phyloP scores from a whole-genome alignment of 768 basidiomycete genomes.

The Rhodotorula sphaerocarpa region DNA sequence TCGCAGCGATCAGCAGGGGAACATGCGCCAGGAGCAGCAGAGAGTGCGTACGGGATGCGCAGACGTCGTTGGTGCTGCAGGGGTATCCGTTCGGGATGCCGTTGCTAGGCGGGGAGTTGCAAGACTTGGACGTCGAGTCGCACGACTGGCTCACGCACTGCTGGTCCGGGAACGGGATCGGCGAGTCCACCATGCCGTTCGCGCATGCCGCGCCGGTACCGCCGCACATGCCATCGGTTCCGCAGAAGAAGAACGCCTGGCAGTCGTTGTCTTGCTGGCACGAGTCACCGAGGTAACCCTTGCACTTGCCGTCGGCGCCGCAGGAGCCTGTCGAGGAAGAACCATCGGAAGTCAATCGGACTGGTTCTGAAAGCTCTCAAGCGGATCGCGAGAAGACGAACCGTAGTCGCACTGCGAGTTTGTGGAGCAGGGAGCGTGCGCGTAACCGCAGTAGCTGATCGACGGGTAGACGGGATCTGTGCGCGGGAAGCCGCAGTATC shows the following conservation, averaged over 20 bases:
- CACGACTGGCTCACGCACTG: constrained; percentile 34
- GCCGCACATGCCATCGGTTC: constrained; percentile 31
- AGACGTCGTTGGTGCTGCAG: constrained; percentile 29
- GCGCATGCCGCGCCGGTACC: constrained; percentile 28
- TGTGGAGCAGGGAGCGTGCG: constrained; percentile 23
- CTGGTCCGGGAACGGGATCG: constrained; percentile 30
- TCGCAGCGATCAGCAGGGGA: neutral
- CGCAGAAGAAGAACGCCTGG: constrained; percentile 38
- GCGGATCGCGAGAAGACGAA: neutral
- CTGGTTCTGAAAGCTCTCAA: neutral
- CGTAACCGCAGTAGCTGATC: constrained; percentile 36
- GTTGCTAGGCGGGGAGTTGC: constrained; percentile 13
- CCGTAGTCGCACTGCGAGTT: constrained; percentile 36
- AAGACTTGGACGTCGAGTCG: constrained; percentile 16
- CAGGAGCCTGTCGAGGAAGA: constrained; percentile 21
- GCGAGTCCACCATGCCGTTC: constrained; percentile 23
- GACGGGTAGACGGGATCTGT: constrained; percentile 32
- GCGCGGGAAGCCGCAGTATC: too few species aligned
- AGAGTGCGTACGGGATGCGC: constrained; percentile 28
- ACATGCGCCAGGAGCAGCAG: too few species aligned
- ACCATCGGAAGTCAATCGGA: neutral
- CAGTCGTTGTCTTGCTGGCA: constrained; percentile 27
- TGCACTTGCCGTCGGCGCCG: constrained; percentile 21
- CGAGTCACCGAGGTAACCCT: constrained; percentile 29
- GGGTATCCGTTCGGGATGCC: constrained; percentile 32